Base-by-base conservation (phyloP, 2,329 filamentous ascomycete species). In the Fusarium albosuccineum region DNA sequence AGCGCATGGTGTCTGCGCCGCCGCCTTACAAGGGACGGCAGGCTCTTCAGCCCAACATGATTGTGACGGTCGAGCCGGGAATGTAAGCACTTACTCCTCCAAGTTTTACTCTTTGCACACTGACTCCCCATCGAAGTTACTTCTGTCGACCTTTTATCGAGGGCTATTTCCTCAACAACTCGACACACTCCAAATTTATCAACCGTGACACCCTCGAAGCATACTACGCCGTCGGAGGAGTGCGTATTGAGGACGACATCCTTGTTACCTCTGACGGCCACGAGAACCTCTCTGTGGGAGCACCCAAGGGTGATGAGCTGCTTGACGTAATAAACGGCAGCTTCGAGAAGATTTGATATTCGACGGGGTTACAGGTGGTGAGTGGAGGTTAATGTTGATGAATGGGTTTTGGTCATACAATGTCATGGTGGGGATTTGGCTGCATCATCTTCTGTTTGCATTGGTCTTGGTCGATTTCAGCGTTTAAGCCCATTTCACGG, bases 181-280 rank as follows among this genome's bases (percentile, higher is more conserved):
- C 83, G 3, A 80, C 82, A 57, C 88, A 91, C 74, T 82, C 83
- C 39, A 83, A 84, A 60, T 92, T 87, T 71, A 90, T 96, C 73
- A 85, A 94, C 77, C 81, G 82, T 68, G 82, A 83, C 6, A 85
- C 90, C 6, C 79, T 96, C 49, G 87, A 89, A 62, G 82, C 81
- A 65, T 95, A 91, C 77, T 95, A 92, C 82, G 82, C 80, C 27
- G 90, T 98, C 1, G 96, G 95, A 14, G 96, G 96, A 34, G 93
- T 97, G 27, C 87, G 96, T 46, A 97, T 98, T 64, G 96, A 99
- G 81, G 94, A 98, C 75, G 92, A 95, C 76, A 86, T 98, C 39
- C 83, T 96, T 22, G 89, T 98, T 48, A 96, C 91, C 1, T 84
- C 91, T 63, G 82, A 87, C 26, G 94, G 94, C 0, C 89, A 89